These are phyloP conservation scores for Clonostachys sp. DNA, from an alignment of 2,329 filamentous ascomycete species.

Conservation along the genomic window DNA sequence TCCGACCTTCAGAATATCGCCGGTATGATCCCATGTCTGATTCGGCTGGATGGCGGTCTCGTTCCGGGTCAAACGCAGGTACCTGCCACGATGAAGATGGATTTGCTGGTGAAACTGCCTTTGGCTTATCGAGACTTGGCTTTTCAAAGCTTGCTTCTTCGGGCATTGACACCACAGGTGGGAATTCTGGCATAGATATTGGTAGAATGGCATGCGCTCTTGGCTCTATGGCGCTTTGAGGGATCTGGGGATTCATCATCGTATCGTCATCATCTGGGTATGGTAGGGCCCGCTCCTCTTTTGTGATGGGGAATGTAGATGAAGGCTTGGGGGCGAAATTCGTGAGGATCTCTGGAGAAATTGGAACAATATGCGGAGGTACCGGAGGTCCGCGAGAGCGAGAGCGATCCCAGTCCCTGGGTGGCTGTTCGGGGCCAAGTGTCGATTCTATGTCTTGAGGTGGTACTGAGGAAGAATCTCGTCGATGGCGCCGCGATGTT, in stretches of 20 bases:
- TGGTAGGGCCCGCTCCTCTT: constrained; percentile 12
- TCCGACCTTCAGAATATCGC: constrained; percentile 43
- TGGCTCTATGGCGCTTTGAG: background rate
- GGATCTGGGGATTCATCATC: constrained; percentile 8
- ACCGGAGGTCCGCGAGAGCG: constrained; percentile 27
- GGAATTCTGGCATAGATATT: constrained; percentile 15
- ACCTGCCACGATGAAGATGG: constrained; percentile 34
- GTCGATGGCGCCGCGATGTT: constrained; percentile 18
- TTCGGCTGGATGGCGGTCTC: constrained; percentile 24
- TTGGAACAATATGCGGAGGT: constrained; percentile 3
- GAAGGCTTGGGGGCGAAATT: constrained; percentile 12
- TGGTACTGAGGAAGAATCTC: constrained; percentile 21
- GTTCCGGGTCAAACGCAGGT: constrained; percentile 34
- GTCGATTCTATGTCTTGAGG: constrained; percentile 21
- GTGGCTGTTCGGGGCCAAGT: constrained; percentile 12
- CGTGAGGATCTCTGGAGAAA: background rate
- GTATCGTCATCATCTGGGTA: constrained; percentile 34
- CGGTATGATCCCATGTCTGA: constrained; percentile 36
- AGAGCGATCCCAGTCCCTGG: constrained; percentile 15
- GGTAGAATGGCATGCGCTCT: constrained; percentile 2
- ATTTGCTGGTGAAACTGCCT: background rate
- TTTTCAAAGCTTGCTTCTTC: background rate
- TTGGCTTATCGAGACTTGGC: background rate
- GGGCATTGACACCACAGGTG: background rate
- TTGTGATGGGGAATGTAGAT: constrained; percentile 20